Base-by-base conservation (phyloP, 2,329 filamentous ascomycete species). In the Aureobasidium sp. region DNA sequence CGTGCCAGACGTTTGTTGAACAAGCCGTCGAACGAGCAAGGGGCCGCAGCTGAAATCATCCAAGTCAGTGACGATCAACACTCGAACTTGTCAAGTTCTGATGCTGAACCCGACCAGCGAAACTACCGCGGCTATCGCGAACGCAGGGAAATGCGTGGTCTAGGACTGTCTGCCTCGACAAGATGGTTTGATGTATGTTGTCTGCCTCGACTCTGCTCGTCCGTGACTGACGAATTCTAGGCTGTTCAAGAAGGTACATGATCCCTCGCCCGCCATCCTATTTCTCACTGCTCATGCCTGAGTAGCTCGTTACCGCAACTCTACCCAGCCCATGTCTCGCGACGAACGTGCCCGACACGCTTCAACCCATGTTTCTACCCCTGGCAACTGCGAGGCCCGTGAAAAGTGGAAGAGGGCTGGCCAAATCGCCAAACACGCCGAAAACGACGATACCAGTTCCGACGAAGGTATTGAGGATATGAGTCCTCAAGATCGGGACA, bases 101-200 rank as follows among this genome's bases (percentile, higher is more conserved):
- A 71, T 39, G 71, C 72, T 17, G 63, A 69, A 63, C 48, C 71
- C 61, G 72, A 73, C 22, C 71, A 74, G 68, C 84, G 86, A 66
- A 88, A 86, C 29, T 95, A 91, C 71, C 82, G 91, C 37, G 90
- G 90, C 6, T 90, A 95, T 72, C 82, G 88, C 60, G 81, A 84
- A 53, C 82, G 90, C 47, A 78, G 90, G 52, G 86, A 90, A 71
- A 78, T 94, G 67, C 73, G 82, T 44, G 90, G 90, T 0, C 78
- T 87, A 66, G 82, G 82, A 1, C 72, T 95, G 37, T 82, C 89
- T 71, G 82, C 89, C n/a, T 83, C 80, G 33, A 85, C 85, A 33
- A 78, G 89, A 68, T 92, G 88, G 88, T 77, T 84, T 12, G 84
- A 89, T 68, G 87, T 89, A 60, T 75, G 73, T 61, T n/a, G 5